Percentiles rank a stretch among this genome's conserved stretches.
Evolutionary conservation across 495 filamentous ascomycete species (phyloP).

Genomic region (Chaetomium tenue): DNA sequence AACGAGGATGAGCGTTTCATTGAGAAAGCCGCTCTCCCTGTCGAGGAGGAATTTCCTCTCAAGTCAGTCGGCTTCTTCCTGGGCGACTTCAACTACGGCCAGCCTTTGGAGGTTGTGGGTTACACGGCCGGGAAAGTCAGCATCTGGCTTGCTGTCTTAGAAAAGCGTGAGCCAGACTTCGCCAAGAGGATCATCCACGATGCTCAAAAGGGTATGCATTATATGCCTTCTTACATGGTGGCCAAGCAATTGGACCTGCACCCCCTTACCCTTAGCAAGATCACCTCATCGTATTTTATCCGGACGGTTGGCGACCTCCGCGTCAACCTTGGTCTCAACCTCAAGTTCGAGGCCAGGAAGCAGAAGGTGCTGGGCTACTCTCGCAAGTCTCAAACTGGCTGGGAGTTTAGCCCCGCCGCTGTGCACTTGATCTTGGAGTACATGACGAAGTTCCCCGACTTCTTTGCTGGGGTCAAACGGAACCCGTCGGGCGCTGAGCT

Average conservation of each 20-base stretch:
- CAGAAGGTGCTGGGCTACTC: constrained; percentile 96
- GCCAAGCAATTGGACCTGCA: constrained; percentile 79
- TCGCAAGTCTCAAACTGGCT: constrained; percentile 75
- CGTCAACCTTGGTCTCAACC: constrained; percentile 87
- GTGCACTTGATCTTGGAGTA: constrained; percentile 77
- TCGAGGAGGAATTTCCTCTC: constrained; percentile 88
- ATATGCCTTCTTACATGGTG: constrained; percentile 82
- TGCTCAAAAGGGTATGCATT: constrained; percentile 66
- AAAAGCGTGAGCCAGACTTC: constrained; percentile 75
- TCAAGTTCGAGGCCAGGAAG: constrained; percentile 95
- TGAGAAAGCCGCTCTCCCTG: constrained; percentile 76
- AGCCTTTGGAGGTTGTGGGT: constrained; percentile 78
- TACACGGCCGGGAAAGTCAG: constrained; percentile 71
- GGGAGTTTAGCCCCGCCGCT: constrained; percentile 92
- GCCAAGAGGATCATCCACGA: constrained; percentile 65
- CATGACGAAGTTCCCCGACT: constrained; percentile 91
- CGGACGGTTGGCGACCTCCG: constrained; percentile 68
- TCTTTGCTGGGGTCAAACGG: constrained; percentile 79
- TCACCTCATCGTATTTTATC: constrained; percentile 89
- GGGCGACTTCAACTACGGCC: constrained; percentile 91
- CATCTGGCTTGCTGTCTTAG: constrained; percentile 67
- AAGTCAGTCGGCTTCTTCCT: constrained; percentile 86
- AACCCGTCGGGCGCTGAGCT: constrained; percentile 53
- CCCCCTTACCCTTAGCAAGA: constrained; percentile 85
- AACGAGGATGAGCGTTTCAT: constrained; percentile 93